Percentiles rank a stretch among this genome's conserved stretches.
Conservation (phyloP, 2,329 filamentous ascomycete species). For the Beauveria sp. region DNA sequence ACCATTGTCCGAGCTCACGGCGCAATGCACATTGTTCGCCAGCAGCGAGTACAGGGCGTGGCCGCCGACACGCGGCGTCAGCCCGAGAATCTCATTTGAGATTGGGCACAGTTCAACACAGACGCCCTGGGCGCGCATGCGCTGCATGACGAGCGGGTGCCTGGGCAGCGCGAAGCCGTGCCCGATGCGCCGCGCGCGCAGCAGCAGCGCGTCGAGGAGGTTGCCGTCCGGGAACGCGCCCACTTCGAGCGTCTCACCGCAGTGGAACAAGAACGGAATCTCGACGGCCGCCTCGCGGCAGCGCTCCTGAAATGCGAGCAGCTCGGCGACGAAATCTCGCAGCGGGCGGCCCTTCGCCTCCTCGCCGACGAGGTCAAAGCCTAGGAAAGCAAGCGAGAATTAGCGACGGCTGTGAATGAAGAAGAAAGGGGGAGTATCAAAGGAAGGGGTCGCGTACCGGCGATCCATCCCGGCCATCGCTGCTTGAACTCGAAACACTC, state of each 20-base stretch:
- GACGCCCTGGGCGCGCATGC: constrained; percentile 55
- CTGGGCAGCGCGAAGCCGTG: constrained; percentile 64
- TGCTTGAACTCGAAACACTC: constrained; percentile 56
- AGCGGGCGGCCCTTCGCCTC: constrained; percentile 55
- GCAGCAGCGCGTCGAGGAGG: constrained; percentile 57
- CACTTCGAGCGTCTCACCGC: constrained; percentile 64
- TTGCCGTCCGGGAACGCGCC: constrained; percentile 60
- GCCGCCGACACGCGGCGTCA: constrained; percentile 57
- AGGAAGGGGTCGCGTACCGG: constrained; percentile 25
- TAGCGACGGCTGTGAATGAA: no score
- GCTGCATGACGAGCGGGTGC: constrained; percentile 58
- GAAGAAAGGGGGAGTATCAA: no score
- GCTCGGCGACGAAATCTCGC: constrained; percentile 43
- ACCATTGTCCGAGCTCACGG: constrained; percentile 67
- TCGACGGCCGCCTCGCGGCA: constrained; percentile 42
- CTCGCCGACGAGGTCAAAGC: constrained; percentile 65
- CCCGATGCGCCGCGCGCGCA: constrained; percentile 62
- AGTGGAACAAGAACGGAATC: constrained; percentile 70
- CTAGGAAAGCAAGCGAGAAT: constrained; percentile 17
- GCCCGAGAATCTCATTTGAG: constrained; percentile 66
- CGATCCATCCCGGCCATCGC: constrained; percentile 50
- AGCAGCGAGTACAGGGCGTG: constrained; percentile 62
- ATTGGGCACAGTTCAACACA: constrained; percentile 73
- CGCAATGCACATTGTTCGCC: constrained; percentile 66
- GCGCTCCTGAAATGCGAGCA: constrained; percentile 46